Evolutionary conservation across 208 protist species (phyloP).

Genomic region (Leishmania lainsoni): DNA sequence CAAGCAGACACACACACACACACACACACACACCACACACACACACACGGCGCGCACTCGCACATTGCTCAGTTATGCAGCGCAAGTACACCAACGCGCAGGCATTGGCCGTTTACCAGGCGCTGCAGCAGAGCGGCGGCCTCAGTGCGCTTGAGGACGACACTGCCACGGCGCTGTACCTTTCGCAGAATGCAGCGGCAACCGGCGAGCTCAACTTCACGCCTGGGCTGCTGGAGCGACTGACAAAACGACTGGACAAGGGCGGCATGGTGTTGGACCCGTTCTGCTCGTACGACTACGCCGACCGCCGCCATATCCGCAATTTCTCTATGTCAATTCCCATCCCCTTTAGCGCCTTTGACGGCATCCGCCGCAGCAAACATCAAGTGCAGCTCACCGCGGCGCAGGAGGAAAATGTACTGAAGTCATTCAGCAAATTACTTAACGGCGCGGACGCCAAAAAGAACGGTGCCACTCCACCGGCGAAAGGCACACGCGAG

Average conservation of each 20-base stretch:
- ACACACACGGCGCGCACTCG: background rate
- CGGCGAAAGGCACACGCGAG: conserved; percentile 34
- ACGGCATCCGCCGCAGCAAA: conserved; percentile 58
- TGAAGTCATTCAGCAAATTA: conserved; percentile 71
- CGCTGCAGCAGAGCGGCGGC: conserved; percentile 27
- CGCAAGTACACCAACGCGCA: conserved; percentile 38
- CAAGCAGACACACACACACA: conserved; percentile 8
- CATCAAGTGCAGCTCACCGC: conserved; percentile 56
- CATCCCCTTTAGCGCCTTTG: conserved; percentile 79
- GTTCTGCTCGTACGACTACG: conserved; percentile 40
- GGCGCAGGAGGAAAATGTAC: conserved; percentile 59
- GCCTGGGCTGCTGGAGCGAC: conserved; percentile 26
- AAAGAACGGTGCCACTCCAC: conserved; percentile 21
- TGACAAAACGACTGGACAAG: conserved; percentile 29
- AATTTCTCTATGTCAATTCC: conserved; percentile 78
- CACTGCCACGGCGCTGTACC: conserved; percentile 27
- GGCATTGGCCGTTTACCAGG: conserved; percentile 35
- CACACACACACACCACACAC: conserved; percentile 5
- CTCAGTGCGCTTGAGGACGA: conserved; percentile 30
- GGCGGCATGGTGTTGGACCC: conserved; percentile 34
- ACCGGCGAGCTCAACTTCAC: conserved; percentile 26
- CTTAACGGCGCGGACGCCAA: conserved; percentile 29
- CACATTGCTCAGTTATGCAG: conserved; percentile 11
- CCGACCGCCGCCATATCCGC: conserved; percentile 49
- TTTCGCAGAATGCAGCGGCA: conserved; percentile 24